These are phyloP conservation scores for Yamadazyma dendronema DNA, from an alignment of 1,139 yeast genomes.

Conservation along the genomic window DNA sequence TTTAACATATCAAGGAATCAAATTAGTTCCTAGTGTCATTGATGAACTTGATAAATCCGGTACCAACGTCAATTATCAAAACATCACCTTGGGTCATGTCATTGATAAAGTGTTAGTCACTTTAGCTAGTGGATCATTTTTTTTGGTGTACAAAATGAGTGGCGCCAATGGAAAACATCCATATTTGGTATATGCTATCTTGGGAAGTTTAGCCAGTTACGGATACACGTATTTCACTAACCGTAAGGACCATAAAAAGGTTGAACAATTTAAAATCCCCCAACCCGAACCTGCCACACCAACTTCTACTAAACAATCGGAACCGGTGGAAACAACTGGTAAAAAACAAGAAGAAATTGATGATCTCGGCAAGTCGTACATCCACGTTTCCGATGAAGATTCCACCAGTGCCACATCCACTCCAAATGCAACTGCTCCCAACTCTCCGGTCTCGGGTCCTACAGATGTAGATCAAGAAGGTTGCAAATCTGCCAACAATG, in stretches of 20 bases:
- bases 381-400: conserved; percentile 49
- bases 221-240: conserved; percentile 24
- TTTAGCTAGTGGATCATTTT: conserved; percentile 38
- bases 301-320: conserved; percentile 9
- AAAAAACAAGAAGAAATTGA: conserved; percentile 23
- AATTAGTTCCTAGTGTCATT: conserved; percentile 36
- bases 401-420: conserved; percentile 31
- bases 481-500: neutral
- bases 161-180: conserved; percentile 51
- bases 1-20: conserved; percentile 36
- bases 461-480: conserved; percentile 7
- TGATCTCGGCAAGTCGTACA: conserved; percentile 49
- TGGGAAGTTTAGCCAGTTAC: conserved; percentile 43
- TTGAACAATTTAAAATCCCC: conserved; percentile 15
- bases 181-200: conserved; percentile 53
- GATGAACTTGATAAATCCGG: conserved; percentile 21
- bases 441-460: conserved; percentile 25
- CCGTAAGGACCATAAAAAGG: conserved; percentile 16
- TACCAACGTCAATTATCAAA: conserved; percentile 9
- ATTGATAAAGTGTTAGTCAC: conserved; percentile 34
- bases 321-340: conserved; percentile 2
- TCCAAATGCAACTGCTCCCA: conserved; percentile 29
- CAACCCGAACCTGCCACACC: conserved; percentile 6
- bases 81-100: conserved; percentile 27
- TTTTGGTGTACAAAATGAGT: conserved; percentile 42